Evolutionary conservation across 805 yeast species (phyloP), one percentile per base, ranked within the genome.

Genomic region (Zygotorulaspora florentina): DNA sequence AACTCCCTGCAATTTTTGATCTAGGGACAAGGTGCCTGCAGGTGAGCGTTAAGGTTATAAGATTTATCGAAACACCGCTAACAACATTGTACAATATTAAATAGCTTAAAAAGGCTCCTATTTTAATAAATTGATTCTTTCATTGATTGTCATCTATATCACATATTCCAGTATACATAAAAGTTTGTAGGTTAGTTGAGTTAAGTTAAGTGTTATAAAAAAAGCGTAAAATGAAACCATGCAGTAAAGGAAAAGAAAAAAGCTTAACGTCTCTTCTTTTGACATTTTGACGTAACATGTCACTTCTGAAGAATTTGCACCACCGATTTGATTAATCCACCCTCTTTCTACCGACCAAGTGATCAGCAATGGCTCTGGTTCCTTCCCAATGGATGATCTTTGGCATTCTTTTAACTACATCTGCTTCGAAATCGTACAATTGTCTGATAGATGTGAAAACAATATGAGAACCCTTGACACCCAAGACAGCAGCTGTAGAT

Each of bases 381-480:
- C 73, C 73, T 40, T 75, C 72, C 99, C 99, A 93, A 68, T 85
- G 88, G 40, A 89, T 83, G 47, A 73, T 70, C 73, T 87, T 89
- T 58, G 98, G 96, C 79, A 93, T 83, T 74, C 99, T 84, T 66
- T 73, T 79, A 17, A 69, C 73, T 30, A 86, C 65, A 56, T 87
- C 88, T 13, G 98, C 88, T 68, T 93, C 98, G 62, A 72, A 83
- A 62, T 90, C 95, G 69, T 86, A 90, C 54, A 91, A 74, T 48
- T 76, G 77, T 63, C 86, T 76, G 46, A 93, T 77, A 8, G 93
- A 73, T 9, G 87, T 75, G 71, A 86, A 89, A 47, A 68, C 77
- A 59, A 91, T 72, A 59, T 84, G 87, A 11, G 95, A 81, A 39
- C 87, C 79, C 62, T 80, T 78, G 51, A 89, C 78, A 58, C 98